Base-by-base conservation (phyloP, 208 protist species). In the Leishmania arabica region DNA sequence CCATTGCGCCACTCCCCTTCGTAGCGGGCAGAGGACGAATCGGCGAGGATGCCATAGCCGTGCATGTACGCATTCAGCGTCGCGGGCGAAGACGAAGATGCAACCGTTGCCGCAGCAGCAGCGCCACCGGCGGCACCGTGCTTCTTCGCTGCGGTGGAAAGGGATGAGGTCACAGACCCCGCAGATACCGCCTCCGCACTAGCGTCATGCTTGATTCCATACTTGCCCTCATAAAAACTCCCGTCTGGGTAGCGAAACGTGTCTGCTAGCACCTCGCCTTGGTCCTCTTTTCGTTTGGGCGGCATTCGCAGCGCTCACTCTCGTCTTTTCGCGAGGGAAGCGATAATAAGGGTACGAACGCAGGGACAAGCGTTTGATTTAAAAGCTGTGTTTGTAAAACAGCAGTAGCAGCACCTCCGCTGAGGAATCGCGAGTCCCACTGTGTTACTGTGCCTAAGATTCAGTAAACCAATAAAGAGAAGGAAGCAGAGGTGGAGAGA, bases 1-100 rank as follows among this genome's bases (percentile, higher is more conserved):
- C 96, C 95, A 31, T 96, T 90, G 24, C 79, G 49, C 95, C 96
- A 98, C 47, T 88, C 75, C n/a, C 96, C 96, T 40, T 93, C 89
- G 84, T 98, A 98, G 3, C 85, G 78, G 3, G 91, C 86, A 17
- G 92, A 91, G 27, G 89, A 93, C 9, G 79, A 80, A 73, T 97
- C 93, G 27, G 80, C 65, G 56, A 85, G 81, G 75, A 54, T 58
- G 27, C 86, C 88, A 40, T 76, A 71, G 40, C 83, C 88, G 68
- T 87, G 81, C 64, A 79, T 84, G 2, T 81, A 78, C 56, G 82
- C 77, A 21, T 83, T 78, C 42, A 76, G 42, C 42, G 60, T 31
- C 27, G 75, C 27, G 8, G 80, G 72, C 45, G 58, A 53, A 40
- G 54, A 21, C 21, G 65, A 54, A 45, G 79, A 47, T 40, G 49